These are phyloP conservation scores for Sphaerobolus stellatus DNA, from an alignment of 1,284 basidiomycete genomes.

Conservation along the genomic window DNA sequence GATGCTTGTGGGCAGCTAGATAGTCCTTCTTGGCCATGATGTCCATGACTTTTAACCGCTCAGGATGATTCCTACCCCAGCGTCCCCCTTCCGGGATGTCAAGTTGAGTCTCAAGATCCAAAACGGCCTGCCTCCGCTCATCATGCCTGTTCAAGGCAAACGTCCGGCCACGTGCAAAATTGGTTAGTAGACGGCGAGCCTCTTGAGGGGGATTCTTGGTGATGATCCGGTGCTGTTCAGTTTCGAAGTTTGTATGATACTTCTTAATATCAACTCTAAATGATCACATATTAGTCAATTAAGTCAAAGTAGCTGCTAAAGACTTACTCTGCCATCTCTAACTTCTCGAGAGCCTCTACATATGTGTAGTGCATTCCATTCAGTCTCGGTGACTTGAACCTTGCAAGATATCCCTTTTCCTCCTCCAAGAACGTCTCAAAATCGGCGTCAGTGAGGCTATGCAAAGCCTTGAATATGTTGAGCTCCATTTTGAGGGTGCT, in stretches of 20 bases:
- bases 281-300: constrained; percentile 14
- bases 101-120: not conserved
- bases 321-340: not conserved
- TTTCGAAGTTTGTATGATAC: too few species aligned
- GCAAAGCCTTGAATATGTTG: not conserved
- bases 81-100: not conserved
- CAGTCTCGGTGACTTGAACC: constrained; percentile 44
- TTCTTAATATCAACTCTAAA: too few species aligned
- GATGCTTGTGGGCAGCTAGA: constrained; percentile 23
- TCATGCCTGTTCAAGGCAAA: too few species aligned
- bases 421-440: not conserved
- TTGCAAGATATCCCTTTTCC: not conserved
- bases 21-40: constrained; percentile 21
- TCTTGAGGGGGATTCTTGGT: too few species aligned
- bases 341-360: constrained; percentile 1
- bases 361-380: constrained; percentile 5
- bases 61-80: constrained; percentile 11
- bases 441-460: not conserved
- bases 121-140: not conserved
- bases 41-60: constrained; percentile 9
- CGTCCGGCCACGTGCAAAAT: too few species aligned
- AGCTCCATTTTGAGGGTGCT: not conserved
- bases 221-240: too few species aligned
- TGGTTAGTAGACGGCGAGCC: too few species aligned
- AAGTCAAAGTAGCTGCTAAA: constrained; percentile 21